Evolutionary conservation across 1,284 basidiomycete genomes (phyloP), one percentile per base, ranked within the genome.

Genomic region (Malassezia obtusa): DNA sequence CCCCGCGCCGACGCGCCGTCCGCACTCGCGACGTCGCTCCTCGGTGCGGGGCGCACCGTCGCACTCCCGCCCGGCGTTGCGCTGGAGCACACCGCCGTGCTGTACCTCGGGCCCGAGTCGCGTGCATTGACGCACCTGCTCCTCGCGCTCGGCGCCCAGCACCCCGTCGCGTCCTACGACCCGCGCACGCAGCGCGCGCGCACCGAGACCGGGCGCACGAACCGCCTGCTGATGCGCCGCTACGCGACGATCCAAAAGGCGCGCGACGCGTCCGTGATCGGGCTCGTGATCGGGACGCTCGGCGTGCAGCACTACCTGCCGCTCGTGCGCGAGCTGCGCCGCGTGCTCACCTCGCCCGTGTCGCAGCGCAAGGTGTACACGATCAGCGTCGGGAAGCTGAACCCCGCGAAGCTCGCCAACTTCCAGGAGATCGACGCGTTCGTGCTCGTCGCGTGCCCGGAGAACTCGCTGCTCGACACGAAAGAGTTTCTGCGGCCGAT

Each of bases 371-470:
- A 72, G 46, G 67, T 71, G 21, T 99, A 98, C 75, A 95, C 92
- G 0, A 83, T 98, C 64, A 87, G 84, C 45, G 92, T 98, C 0
- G 94, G 94, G 28, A 90, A 95, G 75, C 80, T 95, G 51, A 95
- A 89, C 65, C 92, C 92, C 0, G 83, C 90, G 15, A 98, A 98
- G 70, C 79, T 99, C 30, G 92, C 85, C 11, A 98, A 98, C 73
- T 96, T 96, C 73, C 81, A 88, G 65, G 91, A 96, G 74, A 85
- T 99, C 46, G 92, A 96, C 70, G 91, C 89, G 67, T 98, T 91
- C 67, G 85, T 98, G 5, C 79, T 96, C 52, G 85, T 95, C 1
- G 91, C 91, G 0, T 98, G 92, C 75, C 85, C 85, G 0, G 92
- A 98, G 73, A 92, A 92, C 64, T 89, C 86, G 45, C 74, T 96